Evolutionary conservation across 208 protist species (phyloP).

Genomic region (Trypanosoma lewisi): DNA sequence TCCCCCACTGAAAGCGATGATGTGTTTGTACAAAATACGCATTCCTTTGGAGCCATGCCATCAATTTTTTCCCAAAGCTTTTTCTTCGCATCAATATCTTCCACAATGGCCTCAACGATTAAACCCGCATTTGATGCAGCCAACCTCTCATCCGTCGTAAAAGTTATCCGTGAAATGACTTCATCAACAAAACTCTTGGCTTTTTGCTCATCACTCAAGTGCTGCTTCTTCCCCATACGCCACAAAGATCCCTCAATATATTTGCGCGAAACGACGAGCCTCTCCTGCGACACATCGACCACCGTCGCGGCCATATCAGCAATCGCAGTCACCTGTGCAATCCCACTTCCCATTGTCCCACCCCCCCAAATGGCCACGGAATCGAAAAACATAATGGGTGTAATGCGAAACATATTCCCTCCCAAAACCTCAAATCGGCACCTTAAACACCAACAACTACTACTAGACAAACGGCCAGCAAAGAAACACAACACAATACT

Average conservation of each 20-base stretch:
- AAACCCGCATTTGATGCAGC: slow-evolving; percentile 44
- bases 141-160: slow-evolving; percentile 48
- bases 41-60: slow-evolving; percentile 44
- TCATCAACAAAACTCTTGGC: slow-evolving; percentile 43
- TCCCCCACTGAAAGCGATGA: slow-evolving; percentile 73
- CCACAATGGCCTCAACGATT: slow-evolving; percentile 65
- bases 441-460: background rate
- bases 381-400: slow-evolving; percentile 27
- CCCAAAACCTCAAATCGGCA: background rate
- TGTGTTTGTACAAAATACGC: slow-evolving; percentile 87
- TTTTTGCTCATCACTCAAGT: slow-evolving; percentile 37
- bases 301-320: slow-evolving; percentile 51
- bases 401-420: slow-evolving; percentile 17
- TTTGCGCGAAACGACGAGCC: slow-evolving; percentile 44
- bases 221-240: slow-evolving; percentile 65
- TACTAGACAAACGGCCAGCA: background rate
- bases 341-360: slow-evolving; percentile 76
- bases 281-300: slow-evolving; percentile 58
- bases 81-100: slow-evolving; percentile 68
- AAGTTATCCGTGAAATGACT: slow-evolving; percentile 47
- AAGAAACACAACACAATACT: background rate
- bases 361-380: slow-evolving; percentile 55
- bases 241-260: slow-evolving; percentile 46
- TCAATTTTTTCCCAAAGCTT: slow-evolving; percentile 51
- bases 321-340: slow-evolving; percentile 59